Evolutionary conservation across 441 rosid species (phyloP), one percentile per base, ranked within the genome.

Genomic region (Iberis amara): DNA sequence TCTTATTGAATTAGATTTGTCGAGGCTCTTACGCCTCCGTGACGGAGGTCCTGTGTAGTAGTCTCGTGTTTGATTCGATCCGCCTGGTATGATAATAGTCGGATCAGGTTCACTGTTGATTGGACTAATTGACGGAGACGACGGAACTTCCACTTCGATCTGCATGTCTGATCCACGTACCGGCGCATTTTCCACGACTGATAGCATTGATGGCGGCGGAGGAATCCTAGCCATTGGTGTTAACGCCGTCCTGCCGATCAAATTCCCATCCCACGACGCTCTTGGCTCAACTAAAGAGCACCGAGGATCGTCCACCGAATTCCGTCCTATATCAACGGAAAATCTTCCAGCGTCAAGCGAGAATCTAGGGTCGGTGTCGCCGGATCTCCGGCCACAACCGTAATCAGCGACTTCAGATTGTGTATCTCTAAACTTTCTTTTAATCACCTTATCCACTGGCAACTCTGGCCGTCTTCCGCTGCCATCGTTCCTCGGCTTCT

Each of bases 181-280:
- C 1, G 98, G 95, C 61, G 88, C 82, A 74, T 92, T 97, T 68
- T 92, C 99, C 21, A 86, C 92, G 0, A 89, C 94, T 3, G 97
- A 86, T 15, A 84, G 65, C 96, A 89, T 92, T 0, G 68, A 61
- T 4, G 46, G 28, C 55, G 67, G 42, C 11, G 57, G 90, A 21
- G 62, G 21, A 18, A 18, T 18, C 21, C 21, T 18, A 18, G 21
- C 21, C 21, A 18, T 18, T 18, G 21, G 21, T 18, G 21, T 18
- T 18, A 18, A 68, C 0, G 39, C 49, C 2, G 52, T 15, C 58
- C 79, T 73, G 13, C 91, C 94, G 1, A 79, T 82, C 72, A 85
- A 50, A 61, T 83, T 73, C 1, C 95, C 95, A 27, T 88, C 95
- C 85, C 94, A 88, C 4, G 91, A 82, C n/a, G 95, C 92, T 10